Percentiles rank a stretch among this genome's conserved stretches.
Conservation (phyloP, 2,329 filamentous ascomycete genomes). For the Phialophora chinensis region DNA sequence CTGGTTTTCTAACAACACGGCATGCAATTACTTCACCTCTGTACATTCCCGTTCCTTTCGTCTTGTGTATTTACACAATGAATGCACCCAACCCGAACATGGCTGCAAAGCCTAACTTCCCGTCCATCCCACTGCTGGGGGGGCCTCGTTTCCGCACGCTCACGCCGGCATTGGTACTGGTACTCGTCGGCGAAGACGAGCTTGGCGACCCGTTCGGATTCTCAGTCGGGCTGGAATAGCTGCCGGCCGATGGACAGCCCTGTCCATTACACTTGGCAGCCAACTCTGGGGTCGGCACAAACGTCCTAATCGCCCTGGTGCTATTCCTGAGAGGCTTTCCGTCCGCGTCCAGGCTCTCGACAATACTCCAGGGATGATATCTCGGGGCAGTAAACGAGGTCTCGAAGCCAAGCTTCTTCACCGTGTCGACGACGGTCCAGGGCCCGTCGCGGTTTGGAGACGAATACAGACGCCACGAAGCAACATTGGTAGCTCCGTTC, state of each 20-base stretch:
- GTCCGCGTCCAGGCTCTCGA: conserved; percentile 27
- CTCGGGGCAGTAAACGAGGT: conserved; percentile 42
- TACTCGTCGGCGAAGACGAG: conserved; percentile 8
- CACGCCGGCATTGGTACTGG: conserved; percentile 20
- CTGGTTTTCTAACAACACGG: not conserved
- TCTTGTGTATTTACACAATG: not conserved
- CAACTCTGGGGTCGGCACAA: conserved; percentile 31
- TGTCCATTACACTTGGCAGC: conserved; percentile 25
- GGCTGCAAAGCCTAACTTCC: conserved; percentile 22
- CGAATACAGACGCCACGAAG: conserved; percentile 47
- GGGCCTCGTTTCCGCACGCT: conserved; percentile 5
- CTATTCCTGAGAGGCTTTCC: conserved; percentile 30
- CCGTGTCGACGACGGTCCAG: conserved; percentile 43
- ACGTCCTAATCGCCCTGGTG: conserved; percentile 29
- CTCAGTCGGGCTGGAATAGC: conserved; percentile 8
- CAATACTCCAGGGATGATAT: conserved; percentile 30
- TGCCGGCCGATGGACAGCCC: conserved; percentile 22
- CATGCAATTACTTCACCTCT: too few relatives aligned
- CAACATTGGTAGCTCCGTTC: conserved; percentile 58
- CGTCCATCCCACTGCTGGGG: conserved; percentile 8
- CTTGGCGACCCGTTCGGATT: conserved; percentile 1
- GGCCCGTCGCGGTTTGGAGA: conserved; percentile 21
- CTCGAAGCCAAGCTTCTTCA: conserved; percentile 48
- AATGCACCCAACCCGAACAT: conserved; percentile 23
- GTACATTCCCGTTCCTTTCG: too few relatives aligned